phyloP scores from a whole-genome alignment of 2,329 filamentous ascomycete genomes.

The Claviceps sp. region DNA sequence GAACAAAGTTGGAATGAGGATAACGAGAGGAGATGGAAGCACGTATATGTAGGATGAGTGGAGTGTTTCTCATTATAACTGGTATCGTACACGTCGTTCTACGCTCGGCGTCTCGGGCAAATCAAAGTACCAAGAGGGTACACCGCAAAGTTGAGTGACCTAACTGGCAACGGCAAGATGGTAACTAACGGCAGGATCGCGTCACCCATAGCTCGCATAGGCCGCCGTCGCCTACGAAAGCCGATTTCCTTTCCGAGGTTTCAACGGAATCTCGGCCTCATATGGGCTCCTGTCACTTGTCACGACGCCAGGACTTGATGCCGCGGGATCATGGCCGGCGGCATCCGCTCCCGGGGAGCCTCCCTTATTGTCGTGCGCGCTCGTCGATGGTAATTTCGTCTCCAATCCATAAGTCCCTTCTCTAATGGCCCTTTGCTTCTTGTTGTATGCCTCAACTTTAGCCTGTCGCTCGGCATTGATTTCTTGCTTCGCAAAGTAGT shows the following conservation, averaged over 20 bases:
- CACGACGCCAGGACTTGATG: slow-evolving; percentile 66
- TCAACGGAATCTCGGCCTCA: slow-evolving; percentile 63
- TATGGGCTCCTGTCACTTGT: slow-evolving; percentile 78
- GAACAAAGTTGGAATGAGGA: background rate
- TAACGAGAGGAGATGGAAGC: background rate
- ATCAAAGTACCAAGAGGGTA: background rate
- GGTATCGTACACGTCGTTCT: background rate
- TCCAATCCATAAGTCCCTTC: slow-evolving; percentile 37
- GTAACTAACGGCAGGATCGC: too few species aligned
- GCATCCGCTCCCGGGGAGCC: slow-evolving; percentile 44
- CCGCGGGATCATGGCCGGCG: slow-evolving; percentile 61
- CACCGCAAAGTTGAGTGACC: background rate
- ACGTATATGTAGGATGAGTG: background rate
- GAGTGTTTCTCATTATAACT: background rate
- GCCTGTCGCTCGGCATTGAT: slow-evolving; percentile 81
- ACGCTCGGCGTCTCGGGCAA: background rate
- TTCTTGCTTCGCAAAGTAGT: slow-evolving; percentile 87
- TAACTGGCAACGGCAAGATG: background rate
- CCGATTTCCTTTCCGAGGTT: slow-evolving; percentile 71
- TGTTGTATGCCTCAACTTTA: slow-evolving; percentile 54
- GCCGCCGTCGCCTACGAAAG: slow-evolving; percentile 42
- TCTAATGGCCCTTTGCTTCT: slow-evolving; percentile 46
- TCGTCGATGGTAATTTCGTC: slow-evolving; percentile 21
- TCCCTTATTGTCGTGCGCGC: slow-evolving; percentile 20
- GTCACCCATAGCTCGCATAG: background rate